phyloP scores from a whole-genome alignment of 2,329 filamentous ascomycete species.

The Claviceps africana region DNA sequence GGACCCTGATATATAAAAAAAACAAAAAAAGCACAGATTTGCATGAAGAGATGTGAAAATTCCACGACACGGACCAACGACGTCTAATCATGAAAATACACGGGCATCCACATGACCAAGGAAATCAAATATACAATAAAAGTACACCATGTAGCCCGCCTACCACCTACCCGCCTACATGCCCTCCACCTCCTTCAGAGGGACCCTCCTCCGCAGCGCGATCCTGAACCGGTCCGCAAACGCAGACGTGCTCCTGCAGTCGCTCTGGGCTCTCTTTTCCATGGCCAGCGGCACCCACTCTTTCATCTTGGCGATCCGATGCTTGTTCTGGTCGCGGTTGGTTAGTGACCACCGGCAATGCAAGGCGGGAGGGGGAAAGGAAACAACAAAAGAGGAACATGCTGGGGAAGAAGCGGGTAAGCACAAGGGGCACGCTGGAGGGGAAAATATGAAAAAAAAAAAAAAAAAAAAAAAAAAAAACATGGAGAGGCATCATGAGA shows the following conservation, averaged over 20 bases:
- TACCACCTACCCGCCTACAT: too few relatives aligned
- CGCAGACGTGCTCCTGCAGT: conserved; percentile 35
- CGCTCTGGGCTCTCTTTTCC: conserved; percentile 37
- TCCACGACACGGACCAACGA: not conserved
- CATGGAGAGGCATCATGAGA: too few relatives aligned
- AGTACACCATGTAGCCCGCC: too few relatives aligned
- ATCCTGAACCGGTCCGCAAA: conserved; percentile 40
- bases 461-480: not conserved
- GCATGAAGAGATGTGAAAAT: not conserved
- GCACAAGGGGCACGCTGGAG: not conserved
- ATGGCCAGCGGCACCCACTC: conserved; percentile 47
- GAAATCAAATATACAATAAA: too few relatives aligned
- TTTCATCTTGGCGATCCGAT: conserved; percentile 49
- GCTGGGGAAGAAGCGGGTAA: not conserved
- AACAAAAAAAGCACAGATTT: too few relatives aligned
- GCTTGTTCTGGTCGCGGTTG: conserved; percentile 32
- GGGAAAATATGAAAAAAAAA: not conserved
- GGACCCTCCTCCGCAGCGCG: conserved; percentile 26
- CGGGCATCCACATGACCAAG: too few relatives aligned
- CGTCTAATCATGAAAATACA: too few relatives aligned
- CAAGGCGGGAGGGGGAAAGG: not conserved
- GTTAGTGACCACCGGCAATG: not conserved
- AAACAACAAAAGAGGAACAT: not conserved
- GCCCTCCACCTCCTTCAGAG: conserved; percentile 5
- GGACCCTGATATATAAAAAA: too few relatives aligned